Percentiles rank a stretch among this genome's conserved stretches.
Evolutionary conservation across 2,329 filamentous ascomycete genomes (phyloP).

Genomic region (Sporothrix euskadiensis): DNA sequence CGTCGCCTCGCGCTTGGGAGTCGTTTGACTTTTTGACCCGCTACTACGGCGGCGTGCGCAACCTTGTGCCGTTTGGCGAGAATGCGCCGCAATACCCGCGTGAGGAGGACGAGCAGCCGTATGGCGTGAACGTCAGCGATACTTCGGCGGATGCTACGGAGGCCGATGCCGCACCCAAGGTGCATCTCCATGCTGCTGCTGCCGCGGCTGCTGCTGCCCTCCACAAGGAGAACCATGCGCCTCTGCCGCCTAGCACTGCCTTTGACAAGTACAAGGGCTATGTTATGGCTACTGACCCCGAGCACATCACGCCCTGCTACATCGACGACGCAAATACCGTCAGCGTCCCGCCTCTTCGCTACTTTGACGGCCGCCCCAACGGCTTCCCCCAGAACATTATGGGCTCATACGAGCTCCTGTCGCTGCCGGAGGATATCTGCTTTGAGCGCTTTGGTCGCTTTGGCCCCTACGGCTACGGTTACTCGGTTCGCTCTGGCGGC

Average conservation of each 20-base stretch:
- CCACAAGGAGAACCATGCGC: slow-evolving; percentile 32
- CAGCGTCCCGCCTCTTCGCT: slow-evolving; percentile 67
- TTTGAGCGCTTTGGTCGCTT: slow-evolving; percentile 89
- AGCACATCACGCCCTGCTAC: slow-evolving; percentile 72
- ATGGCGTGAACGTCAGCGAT: slow-evolving; percentile 35
- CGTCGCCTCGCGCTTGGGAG: slow-evolving; percentile 75
- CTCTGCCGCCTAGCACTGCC: slow-evolving; percentile 30
- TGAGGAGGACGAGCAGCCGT: slow-evolving; percentile 58
- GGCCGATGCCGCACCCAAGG: slow-evolving; percentile 29
- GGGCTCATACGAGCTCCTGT: slow-evolving; percentile 82
- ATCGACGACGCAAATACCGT: slow-evolving; percentile 67
- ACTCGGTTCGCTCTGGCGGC: slow-evolving; percentile 75
- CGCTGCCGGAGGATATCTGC: slow-evolving; percentile 80
- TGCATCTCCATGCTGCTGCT: slow-evolving; percentile 35
- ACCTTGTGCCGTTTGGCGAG: slow-evolving; percentile 62
- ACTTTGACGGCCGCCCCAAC: slow-evolving; percentile 73
- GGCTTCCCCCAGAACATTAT: slow-evolving; percentile 83
- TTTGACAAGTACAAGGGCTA: slow-evolving; percentile 29
- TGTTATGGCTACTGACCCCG: slow-evolving; percentile 36
- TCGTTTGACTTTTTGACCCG: slow-evolving; percentile 80
- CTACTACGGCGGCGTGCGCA: slow-evolving; percentile 86
- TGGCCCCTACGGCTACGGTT: slow-evolving; percentile 87
- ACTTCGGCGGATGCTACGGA: neutral
- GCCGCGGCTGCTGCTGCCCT: slow-evolving; percentile 19
- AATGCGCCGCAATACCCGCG: slow-evolving; percentile 82